Conservation (phyloP, 192 early-diverging fungal genomes). For the Coemansia nantahalensis region DNA sequence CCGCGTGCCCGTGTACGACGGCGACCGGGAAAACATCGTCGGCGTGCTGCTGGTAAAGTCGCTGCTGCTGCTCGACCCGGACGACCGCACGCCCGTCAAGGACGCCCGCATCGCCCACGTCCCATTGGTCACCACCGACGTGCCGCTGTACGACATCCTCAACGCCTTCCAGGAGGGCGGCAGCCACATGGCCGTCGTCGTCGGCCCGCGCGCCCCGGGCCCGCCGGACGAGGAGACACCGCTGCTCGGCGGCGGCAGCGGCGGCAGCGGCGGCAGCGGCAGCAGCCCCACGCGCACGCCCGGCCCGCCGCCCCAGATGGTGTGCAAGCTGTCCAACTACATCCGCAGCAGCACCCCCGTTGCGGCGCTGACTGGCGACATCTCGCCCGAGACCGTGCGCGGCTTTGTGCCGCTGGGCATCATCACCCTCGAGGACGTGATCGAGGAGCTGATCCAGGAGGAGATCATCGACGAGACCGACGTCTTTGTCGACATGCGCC, state of each 20-base stretch:
- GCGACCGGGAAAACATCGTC: slow-evolving; percentile 62
- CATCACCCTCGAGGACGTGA: slow-evolving; percentile 76
- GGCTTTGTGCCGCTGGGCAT: slow-evolving; percentile 59
- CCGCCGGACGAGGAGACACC: slow-evolving; percentile 13
- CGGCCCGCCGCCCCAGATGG: slow-evolving; percentile 19
- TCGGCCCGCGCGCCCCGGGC: slow-evolving; percentile 13
- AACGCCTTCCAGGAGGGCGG: slow-evolving; percentile 84
- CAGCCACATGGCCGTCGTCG: slow-evolving; percentile 75
- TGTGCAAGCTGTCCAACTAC: slow-evolving; percentile 36
- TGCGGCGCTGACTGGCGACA: too few species aligned
- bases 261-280: neutral
- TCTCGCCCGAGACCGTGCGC: slow-evolving; percentile 35
- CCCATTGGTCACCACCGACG: slow-evolving; percentile 45
- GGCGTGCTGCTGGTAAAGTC: slow-evolving; percentile 78
- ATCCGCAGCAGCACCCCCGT: slow-evolving; percentile 32
- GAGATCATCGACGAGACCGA: slow-evolving; percentile 80
- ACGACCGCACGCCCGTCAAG: slow-evolving; percentile 63
- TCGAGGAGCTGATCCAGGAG: slow-evolving; percentile 77
- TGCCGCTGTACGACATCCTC: slow-evolving; percentile 65
- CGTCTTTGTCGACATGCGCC: slow-evolving; percentile 54
- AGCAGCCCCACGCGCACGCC: too few species aligned
- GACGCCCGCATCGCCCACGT: slow-evolving; percentile 56
- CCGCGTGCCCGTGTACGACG: slow-evolving; percentile 72
- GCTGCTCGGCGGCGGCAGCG: slow-evolving; percentile 2
- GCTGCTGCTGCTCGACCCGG: slow-evolving; percentile 70